Evolutionary conservation across 2,329 filamentous ascomycete genomes (phyloP).

Genomic region (Diaporthe sp.): DNA sequence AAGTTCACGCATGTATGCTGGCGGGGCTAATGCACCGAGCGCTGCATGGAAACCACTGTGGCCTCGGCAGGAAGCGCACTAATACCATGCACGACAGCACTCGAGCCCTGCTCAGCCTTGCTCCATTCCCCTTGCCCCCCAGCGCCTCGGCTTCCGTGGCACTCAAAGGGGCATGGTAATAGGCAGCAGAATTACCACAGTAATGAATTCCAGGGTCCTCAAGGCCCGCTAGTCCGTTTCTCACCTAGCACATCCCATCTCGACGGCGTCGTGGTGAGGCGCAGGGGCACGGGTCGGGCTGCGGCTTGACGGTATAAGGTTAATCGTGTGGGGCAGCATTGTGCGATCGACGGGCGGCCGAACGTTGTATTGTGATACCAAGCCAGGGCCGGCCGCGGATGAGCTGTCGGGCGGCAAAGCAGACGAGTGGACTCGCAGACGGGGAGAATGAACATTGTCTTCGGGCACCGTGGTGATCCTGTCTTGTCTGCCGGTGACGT

Average conservation of each 20-base stretch:
- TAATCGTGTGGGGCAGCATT: not conserved
- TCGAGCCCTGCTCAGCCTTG: conserved; percentile 22
- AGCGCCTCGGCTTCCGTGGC: not conserved
- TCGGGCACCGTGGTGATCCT: not conserved
- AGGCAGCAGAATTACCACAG: conserved; percentile 22
- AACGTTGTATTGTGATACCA: not conserved
- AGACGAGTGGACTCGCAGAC: not conserved
- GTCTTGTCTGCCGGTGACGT: not conserved
- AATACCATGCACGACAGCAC: no score
- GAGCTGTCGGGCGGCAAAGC: not conserved
- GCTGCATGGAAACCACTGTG: conserved; percentile 22
- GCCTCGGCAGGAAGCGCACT: no score
- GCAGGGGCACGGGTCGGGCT: not conserved
- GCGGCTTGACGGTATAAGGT: conserved; percentile 2
- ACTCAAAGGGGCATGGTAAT: not conserved
- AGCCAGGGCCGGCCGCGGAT: not conserved
- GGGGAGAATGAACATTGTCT: not conserved
- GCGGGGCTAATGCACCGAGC: conserved; percentile 23
- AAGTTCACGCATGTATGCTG: not conserved
- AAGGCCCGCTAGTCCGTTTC: not conserved
- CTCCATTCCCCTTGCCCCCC: not conserved
- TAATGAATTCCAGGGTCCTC: not conserved
- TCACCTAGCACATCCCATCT: not conserved
- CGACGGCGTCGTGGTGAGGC: conserved; percentile 17
- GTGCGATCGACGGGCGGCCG: conserved; percentile 9